Base-by-base conservation (phyloP, 179 eudicot genomes). In the Camellia oleifera region DNA sequence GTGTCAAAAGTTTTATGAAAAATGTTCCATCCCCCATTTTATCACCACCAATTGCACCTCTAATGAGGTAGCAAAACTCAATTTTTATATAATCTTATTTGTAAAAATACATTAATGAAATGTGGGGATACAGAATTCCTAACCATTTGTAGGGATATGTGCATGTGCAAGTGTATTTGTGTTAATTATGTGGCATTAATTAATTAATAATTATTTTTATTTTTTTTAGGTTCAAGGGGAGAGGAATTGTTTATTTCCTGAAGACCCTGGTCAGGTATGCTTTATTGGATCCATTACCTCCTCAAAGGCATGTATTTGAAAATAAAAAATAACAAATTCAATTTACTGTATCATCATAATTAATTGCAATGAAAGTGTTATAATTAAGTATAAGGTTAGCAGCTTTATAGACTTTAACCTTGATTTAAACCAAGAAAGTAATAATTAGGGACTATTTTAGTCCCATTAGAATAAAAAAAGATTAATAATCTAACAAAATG, bases 251-350 rank as follows among this genome's bases (percentile, higher is more conserved):
- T 85, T 90, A 79, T 90, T 92, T 88, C 92, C 93, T 81, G 92
- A 92, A 84, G 94, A 94, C 87, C 91, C 97, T 85, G 93, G 94
- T 77, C 95, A 93, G 94, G 94, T 89, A 91, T 78, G 80, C 79
- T 87, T 89, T 88, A 87, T 86, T 81, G 88, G 92, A 89, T 86
- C 90, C 83, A 84, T 85, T 86, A 62, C 80, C 85, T 83, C 82
- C 79, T 81, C 66, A 79, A 84, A 84, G 84, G 81, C 84, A 81
- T 85, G 81, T 71, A 77, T 77, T 79, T 4, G 58, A 42, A 77
- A 81, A 81, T 63, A 83, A 74, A 83, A 18, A 68, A 83, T 84
- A 83, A 83, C 26, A 32, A 14, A 60, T 82, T 2, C 26, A 0
- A 72, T 71, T 74, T 83, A 76, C 46, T 15, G 40, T 15, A 26